Base-by-base conservation (phyloP, 108 stramenopile genomes). In the Nitzschia palea region DNA sequence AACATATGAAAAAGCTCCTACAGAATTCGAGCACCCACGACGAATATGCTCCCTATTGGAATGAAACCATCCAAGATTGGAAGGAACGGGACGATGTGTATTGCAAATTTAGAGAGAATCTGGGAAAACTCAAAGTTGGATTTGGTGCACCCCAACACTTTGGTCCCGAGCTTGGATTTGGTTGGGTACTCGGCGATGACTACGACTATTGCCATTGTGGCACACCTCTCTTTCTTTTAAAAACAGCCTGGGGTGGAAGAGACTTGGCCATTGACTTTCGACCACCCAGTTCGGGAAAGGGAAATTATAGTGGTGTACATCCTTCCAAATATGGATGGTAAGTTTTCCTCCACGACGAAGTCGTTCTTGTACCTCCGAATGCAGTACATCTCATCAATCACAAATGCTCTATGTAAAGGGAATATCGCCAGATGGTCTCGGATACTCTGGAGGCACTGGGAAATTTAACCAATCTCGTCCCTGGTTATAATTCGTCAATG, bases 181-280 rank as follows among this genome's bases (percentile, higher is more conserved):
- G 79, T 40, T 70, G 56, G 68, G 60, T 60, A 14, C 0, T 80
- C 12, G 70, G 63, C n/a, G 68, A 75, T 36, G 48, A n/a, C 12
- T 5, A 62, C 5, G 48, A n/a, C 12, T 5, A 62, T 14, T 62
- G 65, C n/a, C 22, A 6, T 17, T 30, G 67, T 31, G 62, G 76
- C 2, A 30, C 60, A 15, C 42, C 51, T 18, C 56, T 81, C 8
- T 57, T 81, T 25, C 62, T 81, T 20, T 8, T 73, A 25, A 81
- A 81, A 55, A 47, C 48, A 9, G 80, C 80, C n/a, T 81, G 72
- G 71, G 80, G 80, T 43, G 80, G 80, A 2, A 68, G 33, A 47
- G 32, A 56, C 8, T 67, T 81, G 61, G 66, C 56, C 4, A 40
- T 64, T 9, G 80, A 81, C 36, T 81, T 72, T 45, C 65, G 80